Evolutionary conservation across 306 rosid genomes (phyloP).

Genomic region (Styphnolobium japonicum): DNA sequence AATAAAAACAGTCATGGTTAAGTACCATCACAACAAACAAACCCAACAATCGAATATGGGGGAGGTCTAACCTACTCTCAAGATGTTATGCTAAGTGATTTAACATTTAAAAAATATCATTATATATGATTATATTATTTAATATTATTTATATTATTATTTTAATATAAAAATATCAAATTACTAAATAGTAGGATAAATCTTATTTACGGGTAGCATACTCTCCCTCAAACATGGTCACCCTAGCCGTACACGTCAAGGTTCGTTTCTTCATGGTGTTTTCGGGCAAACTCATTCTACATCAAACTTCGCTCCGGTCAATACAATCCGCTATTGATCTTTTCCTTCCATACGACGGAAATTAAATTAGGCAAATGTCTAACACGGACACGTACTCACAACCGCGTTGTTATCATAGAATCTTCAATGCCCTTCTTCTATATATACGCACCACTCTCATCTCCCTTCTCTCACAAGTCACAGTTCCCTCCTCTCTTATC

Average conservation of each 20-base stretch:
- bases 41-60: background rate
- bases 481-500: background rate
- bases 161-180: no score
- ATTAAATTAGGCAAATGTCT: background rate
- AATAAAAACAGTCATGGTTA: no score
- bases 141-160: no score
- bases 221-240: background rate
- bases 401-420: background rate
- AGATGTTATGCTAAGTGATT: no score
- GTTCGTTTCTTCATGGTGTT: background rate
- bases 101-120: no score
- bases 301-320: conserved; percentile 12
- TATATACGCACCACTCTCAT: background rate
- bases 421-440: background rate
- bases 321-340: background rate
- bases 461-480: background rate
- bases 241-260: no score
- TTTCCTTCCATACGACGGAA: background rate
- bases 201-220: no score
- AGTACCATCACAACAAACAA: no score
- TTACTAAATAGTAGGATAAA: no score
- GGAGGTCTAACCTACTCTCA: no score
- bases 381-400: background rate
- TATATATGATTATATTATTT: no score
- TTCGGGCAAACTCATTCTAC: background rate